Base-by-base conservation (phyloP, 2,329 filamentous ascomycete species). In the Geoglossum cookeanum region DNA sequence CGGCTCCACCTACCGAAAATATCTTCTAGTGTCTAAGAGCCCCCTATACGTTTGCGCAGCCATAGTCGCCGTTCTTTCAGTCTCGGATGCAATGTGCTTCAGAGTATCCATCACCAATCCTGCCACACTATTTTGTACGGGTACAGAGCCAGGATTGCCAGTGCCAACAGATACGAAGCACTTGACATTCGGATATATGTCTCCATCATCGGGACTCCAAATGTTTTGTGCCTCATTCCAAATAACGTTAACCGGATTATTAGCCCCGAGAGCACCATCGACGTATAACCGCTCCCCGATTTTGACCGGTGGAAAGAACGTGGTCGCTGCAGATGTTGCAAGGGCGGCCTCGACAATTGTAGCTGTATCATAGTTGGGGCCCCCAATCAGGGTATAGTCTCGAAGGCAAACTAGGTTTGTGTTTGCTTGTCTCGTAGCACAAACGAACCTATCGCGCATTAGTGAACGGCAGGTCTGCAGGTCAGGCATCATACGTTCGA, bases 151-250 rank as follows among this genome's bases (percentile, higher is more conserved):
- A 9, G 64, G 59, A 29, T 64, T 62, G 1, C 66, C 64, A 6
- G 66, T 67, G 1, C 66, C 64, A 54, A 67, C 63, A 4, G 65
- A 68, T 11, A 68, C 42, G 54, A 67, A 62, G 47, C 66, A 67
- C 30, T 65, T 66, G 2, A 68, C 63, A 5, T 66, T 57, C n/a
- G 64, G 62, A 59, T 64, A 59, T 17, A 68, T 48, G 4, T 65
- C 61, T 44, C 61, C 63, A 13, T 61, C 59, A 1, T 63, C 60
- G 27, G 60, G 55, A 58, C 63, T 66, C 65, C 65, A 68, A 48
- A 67, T 62, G n/a, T 64, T 60, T 13, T 57, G 29, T 22, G 65
- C 65, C 53, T 68, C 66, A 1, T 59, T 57, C 55, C 62, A 58
- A 13, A 68, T 60, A 51, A 66, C 60, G 29, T 65, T 58, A 1